phyloP scores from a whole-genome alignment of 257 asterid genomes.

The Capsicum chinense region DNA sequence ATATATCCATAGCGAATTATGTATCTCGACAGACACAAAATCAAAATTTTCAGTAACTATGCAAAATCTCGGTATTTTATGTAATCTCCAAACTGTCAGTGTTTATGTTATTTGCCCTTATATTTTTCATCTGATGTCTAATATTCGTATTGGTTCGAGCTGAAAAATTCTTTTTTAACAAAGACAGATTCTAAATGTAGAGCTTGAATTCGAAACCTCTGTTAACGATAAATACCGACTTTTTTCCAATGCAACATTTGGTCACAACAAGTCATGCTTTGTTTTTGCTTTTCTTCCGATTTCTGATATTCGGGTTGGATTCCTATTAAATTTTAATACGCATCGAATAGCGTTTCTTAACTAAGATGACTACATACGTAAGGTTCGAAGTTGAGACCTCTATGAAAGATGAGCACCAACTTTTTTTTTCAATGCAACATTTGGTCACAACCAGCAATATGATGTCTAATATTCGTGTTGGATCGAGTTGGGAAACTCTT shows the following conservation, averaged over 20 bases:
- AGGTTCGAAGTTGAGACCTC: no score
- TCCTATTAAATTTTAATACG: no score
- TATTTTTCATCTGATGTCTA: background rate
- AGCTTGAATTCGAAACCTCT: background rate
- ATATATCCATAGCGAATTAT: no score
- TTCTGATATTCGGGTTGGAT: background rate
- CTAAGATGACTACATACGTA: no score
- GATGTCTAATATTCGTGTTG: background rate
- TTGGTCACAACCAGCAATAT: background rate
- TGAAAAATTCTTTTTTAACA: accelerated
- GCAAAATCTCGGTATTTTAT: no score
- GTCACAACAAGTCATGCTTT: background rate
- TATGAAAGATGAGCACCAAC: no score
- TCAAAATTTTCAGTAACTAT: no score
- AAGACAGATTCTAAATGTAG: background rate
- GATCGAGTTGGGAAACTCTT: accelerated
- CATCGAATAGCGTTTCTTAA: background rate
- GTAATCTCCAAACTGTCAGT: no score
- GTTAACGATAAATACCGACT: background rate
- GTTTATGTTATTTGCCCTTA: no score
- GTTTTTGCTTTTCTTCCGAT: background rate
- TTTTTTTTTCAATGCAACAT: no score
- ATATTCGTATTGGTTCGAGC: background rate
- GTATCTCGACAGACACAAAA: no score
- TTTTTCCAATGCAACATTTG: background rate